These are phyloP conservation scores for Gracilaria gracilis DNA, from an alignment of 23 red algal genomes.

Conservation along the genomic window DNA sequence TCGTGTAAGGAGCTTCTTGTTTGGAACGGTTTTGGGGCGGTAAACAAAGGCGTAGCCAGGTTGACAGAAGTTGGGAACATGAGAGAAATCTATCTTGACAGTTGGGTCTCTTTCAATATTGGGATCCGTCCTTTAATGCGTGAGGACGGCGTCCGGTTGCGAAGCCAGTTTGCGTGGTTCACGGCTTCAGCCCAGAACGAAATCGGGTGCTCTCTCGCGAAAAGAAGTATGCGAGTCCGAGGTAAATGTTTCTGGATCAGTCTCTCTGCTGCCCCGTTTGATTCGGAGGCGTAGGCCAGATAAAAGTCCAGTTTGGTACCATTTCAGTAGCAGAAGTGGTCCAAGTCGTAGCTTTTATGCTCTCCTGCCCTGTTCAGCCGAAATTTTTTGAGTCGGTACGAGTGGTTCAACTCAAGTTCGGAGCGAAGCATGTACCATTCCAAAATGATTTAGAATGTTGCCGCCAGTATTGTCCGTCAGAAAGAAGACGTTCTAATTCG, in stretches of 20 bases:
- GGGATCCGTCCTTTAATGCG: no score
- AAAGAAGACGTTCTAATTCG: conserved; percentile 1
- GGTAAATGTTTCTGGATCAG: conserved; percentile 14
- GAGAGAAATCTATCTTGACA: no score
- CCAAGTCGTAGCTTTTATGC: background rate
- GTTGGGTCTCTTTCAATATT: no score
- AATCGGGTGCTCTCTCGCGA: background rate
- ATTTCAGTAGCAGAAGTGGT: background rate
- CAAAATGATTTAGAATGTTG: no score
- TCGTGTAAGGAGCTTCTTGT: conserved; percentile 33
- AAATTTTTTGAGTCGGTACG: background rate
- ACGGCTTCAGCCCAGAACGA: background rate
- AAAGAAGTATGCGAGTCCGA: no score
- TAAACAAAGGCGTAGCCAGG: no score
- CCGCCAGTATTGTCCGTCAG: conserved; percentile 18
- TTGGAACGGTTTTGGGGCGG: no score
- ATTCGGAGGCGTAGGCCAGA: conserved; percentile 11
- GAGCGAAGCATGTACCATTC: background rate
- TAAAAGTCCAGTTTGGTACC: background rate
- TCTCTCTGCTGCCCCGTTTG: background rate
- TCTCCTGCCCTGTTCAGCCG: no score
- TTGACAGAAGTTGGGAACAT: no score
- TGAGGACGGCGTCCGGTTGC: no score
- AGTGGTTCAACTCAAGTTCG: background rate
- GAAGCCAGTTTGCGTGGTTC: no score